Percentiles rank a stretch among this genome's conserved stretches.
Evolutionary conservation across 2,329 filamentous ascomycete genomes (phyloP).

Genomic region (Talaromyces albobiverticillius): DNA sequence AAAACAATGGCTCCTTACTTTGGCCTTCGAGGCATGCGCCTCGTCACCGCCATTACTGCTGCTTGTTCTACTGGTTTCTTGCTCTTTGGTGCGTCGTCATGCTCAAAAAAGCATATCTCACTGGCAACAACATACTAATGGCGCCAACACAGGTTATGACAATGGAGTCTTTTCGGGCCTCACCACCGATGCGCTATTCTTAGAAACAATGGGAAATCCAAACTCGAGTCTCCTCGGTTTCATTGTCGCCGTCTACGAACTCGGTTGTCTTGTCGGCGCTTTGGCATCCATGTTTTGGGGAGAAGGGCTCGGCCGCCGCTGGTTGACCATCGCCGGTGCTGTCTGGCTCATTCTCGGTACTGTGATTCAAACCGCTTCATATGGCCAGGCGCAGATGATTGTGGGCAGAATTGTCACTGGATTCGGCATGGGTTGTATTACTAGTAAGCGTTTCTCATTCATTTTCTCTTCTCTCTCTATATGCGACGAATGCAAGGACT

Average conservation of each 20-base stretch:
- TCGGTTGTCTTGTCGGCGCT: slow-evolving; percentile 53
- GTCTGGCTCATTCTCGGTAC: slow-evolving; percentile 51
- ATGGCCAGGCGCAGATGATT: slow-evolving; percentile 48
- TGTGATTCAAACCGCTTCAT: slow-evolving; percentile 49
- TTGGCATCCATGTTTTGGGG: slow-evolving; percentile 51
- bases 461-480: too few relatives aligned
- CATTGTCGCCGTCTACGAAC: slow-evolving; percentile 42
- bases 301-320: slow-evolving; percentile 50
- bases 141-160: slow-evolving; percentile 10
- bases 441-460: too few relatives aligned
- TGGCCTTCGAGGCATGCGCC: slow-evolving; percentile 16
- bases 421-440: slow-evolving; percentile 53
- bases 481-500: too few relatives aligned
- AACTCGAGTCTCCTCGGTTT: slow-evolving; percentile 15
- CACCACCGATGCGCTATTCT: slow-evolving; percentile 15
- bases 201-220: slow-evolving; percentile 16
- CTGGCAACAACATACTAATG: neutral
- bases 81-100: slow-evolving; percentile 8
- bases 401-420: slow-evolving; percentile 52
- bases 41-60: slow-evolving; percentile 15
- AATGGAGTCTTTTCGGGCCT: slow-evolving; percentile 17
- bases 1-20: slow-evolving; percentile 15
- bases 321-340: slow-evolving; percentile 49
- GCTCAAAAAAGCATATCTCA: neutral
- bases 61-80: slow-evolving; percentile 16